Conservation (phyloP, 2,329 filamentous ascomycete genomes). For the Rugonectria rugulosa region DNA sequence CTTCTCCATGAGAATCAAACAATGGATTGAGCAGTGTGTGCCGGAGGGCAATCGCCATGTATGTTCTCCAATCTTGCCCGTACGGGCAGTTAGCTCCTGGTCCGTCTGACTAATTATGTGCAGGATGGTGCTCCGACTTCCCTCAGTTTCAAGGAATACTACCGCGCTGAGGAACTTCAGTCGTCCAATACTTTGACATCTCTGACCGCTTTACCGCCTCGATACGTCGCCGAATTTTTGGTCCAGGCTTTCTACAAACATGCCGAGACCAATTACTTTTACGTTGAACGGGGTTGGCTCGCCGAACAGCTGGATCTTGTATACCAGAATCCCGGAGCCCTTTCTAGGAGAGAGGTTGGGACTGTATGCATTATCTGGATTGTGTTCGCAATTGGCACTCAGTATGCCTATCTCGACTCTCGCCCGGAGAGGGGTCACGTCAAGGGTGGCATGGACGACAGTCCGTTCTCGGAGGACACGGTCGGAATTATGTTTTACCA, state of each 20-base stretch:
- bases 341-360: conserved; percentile 51
- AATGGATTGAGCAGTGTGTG: conserved; percentile 55
- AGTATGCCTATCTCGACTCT: conserved; percentile 58
- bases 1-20: conserved; percentile 59
- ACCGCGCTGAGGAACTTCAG: conserved; percentile 55
- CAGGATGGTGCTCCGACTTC: conserved; percentile 39
- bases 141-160: conserved; percentile 50
- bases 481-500: conserved; percentile 65
- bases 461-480: conserved; percentile 56
- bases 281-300: conserved; percentile 54
- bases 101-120: conserved; percentile 2
- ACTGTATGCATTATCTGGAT: conserved; percentile 55
- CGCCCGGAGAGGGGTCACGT: conserved; percentile 30
- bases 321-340: conserved; percentile 48
- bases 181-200: conserved; percentile 49
- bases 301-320: conserved; percentile 48
- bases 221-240: conserved; percentile 55
- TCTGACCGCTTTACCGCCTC: conserved; percentile 53
- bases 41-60: conserved; percentile 39
- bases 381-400: conserved; percentile 58
- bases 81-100: neutral
- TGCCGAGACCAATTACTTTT: conserved; percentile 58
- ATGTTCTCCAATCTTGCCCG: conserved; percentile 23
- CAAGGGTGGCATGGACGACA: conserved; percentile 31
- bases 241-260: conserved; percentile 57